Conservation (phyloP, 306 rosid genomes). For the Mimosa pudica region DNA sequence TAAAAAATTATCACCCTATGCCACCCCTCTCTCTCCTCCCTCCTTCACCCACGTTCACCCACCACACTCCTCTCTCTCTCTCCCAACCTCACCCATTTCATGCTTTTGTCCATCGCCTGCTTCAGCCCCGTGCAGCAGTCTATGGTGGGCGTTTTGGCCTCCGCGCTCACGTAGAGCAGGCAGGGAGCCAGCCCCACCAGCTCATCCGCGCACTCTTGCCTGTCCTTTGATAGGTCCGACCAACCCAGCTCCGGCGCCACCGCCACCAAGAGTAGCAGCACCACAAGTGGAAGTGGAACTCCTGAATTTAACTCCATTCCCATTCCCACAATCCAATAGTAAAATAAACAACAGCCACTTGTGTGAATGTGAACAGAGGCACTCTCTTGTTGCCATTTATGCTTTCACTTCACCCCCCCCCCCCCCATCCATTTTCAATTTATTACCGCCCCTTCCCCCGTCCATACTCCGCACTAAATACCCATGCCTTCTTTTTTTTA, state of each 20-base stretch:
- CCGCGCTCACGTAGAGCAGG: conserved; percentile 66
- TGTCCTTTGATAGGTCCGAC: conserved; percentile 57
- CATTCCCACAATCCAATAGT: background rate
- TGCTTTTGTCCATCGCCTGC: conserved; percentile 56
- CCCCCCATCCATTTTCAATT: too few relatives aligned
- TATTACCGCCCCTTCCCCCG: too few relatives aligned
- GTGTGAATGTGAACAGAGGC: background rate
- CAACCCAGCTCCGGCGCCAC: conserved; percentile 31
- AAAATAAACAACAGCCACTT: background rate
- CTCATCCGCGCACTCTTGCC: conserved; percentile 66
- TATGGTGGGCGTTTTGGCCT: conserved; percentile 64
- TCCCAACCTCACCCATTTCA: conserved; percentile 41
- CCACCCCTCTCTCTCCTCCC: too few relatives aligned
- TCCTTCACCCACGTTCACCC: too few relatives aligned
- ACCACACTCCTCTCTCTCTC: too few relatives aligned
- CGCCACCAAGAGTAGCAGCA: conserved; percentile 1
- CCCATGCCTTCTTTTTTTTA: too few relatives aligned
- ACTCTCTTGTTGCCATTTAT: background rate
- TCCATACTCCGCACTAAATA: too few relatives aligned
- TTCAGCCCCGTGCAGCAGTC: conserved; percentile 82
- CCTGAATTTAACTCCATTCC: too few relatives aligned
- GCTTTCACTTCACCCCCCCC: background rate
- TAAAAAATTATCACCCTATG: too few relatives aligned
- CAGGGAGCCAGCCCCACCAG: conserved; percentile 65
- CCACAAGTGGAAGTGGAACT: too few relatives aligned